Percentiles rank a stretch among this genome's conserved stretches.
Conservation (phyloP, 2,329 filamentous ascomycete genomes). For the Helminthosporium solani region DNA sequence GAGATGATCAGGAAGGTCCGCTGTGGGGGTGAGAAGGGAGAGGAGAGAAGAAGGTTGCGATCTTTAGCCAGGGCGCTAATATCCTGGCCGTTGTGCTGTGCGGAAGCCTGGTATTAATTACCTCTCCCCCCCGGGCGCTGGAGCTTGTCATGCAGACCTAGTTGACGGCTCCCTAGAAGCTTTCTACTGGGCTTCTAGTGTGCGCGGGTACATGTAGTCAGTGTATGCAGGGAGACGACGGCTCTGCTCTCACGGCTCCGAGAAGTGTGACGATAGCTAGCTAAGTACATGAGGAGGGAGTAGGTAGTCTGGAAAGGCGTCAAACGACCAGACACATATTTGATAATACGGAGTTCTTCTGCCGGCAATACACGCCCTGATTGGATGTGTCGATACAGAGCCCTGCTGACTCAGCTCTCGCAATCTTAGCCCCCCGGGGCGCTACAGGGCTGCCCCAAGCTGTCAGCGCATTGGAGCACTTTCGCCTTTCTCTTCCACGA, state of each 20-base stretch:
- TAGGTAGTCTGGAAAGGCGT: too few relatives aligned
- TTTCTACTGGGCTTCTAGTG: too few relatives aligned
- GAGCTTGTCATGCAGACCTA: constrained; percentile 1
- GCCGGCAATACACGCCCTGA: too few relatives aligned
- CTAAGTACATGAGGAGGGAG: too few relatives aligned
- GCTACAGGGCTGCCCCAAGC: background rate
- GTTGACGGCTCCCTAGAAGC: background rate
- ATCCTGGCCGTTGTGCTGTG: constrained; percentile 2
- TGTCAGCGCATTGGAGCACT: background rate
- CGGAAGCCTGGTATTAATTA: constrained; percentile 4
- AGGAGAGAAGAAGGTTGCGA: constrained; percentile 19
- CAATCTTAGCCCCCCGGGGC: background rate
- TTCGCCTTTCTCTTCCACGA: too few relatives aligned
- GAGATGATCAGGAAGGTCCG: constrained; percentile 28
- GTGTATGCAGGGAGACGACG: too few relatives aligned
- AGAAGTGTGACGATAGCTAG: too few relatives aligned
- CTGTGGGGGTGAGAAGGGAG: constrained; percentile 40
- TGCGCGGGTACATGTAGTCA: too few relatives aligned
- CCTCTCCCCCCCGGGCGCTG: too few relatives aligned
- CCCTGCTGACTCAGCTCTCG: background rate
- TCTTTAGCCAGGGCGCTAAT: background rate
- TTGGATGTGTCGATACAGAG: background rate
- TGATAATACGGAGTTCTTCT: too few relatives aligned
- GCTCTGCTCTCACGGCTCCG: too few relatives aligned
- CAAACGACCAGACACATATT: too few relatives aligned